Conservation (phyloP, 2,329 filamentous ascomycete species). For the Paracorniculantispora psalliotae region DNA sequence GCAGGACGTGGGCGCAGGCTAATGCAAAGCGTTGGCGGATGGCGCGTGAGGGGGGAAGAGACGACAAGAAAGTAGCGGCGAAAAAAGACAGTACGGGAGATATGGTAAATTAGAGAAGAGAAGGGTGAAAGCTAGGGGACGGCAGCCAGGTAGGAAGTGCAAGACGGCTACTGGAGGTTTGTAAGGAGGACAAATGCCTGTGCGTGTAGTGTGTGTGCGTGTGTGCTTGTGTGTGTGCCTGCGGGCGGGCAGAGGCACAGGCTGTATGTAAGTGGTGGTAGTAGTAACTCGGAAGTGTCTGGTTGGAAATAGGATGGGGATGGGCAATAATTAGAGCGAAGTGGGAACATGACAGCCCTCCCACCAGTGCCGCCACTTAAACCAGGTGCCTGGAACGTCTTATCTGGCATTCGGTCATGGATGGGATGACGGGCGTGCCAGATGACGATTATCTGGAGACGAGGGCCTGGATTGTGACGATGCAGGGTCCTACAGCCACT, state of each 20-base stretch:
- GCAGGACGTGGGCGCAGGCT: neutral
- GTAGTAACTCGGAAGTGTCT: neutral
- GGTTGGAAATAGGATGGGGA: slow-evolving; percentile 6
- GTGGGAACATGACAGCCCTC: neutral
- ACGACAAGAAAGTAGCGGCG: neutral
- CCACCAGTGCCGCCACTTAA: neutral
- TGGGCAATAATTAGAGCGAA: neutral
- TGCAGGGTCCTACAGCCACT: slow-evolving; percentile 4
- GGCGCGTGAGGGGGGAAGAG: neutral
- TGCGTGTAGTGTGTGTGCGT: neutral
- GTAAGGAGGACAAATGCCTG: neutral
- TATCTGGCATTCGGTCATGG: slow-evolving; percentile 1
- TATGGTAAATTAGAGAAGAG: neutral
- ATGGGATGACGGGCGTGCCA: neutral
- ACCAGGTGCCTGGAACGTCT: neutral
- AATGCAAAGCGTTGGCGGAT: neutral
- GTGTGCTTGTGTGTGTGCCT: neutral
- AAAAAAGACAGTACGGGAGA: neutral
- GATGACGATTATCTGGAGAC: slow-evolving; percentile 4
- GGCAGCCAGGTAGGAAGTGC: neutral
- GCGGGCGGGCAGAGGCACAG: neutral
- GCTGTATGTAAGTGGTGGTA: neutral
- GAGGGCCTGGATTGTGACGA: neutral
- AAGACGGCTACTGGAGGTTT: neutral
- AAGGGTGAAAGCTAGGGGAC: neutral